Evolutionary conservation across 2,329 filamentous ascomycete species (phyloP), one percentile per base, ranked within the genome.

Genomic region (Botrytis medusae): DNA sequence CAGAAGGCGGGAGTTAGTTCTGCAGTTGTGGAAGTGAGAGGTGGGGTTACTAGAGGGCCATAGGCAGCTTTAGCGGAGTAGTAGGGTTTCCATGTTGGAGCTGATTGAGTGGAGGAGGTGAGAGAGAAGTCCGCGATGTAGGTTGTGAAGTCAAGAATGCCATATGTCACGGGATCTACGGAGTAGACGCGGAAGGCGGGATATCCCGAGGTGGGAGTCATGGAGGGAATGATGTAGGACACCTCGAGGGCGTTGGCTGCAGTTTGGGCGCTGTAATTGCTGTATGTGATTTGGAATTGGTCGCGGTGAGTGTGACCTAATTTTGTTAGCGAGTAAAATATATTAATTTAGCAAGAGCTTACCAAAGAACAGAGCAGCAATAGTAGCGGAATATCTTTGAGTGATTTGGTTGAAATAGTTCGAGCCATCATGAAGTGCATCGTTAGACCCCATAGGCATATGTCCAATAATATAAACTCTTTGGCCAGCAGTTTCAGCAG

Each of bases 1-100:
- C 88, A 90, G 79, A 89, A 89, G 1, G 84, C 85, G 0, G 87
- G 85, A 1, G 85, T 87, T 48, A 91, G 83, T 75, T 90, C 84
- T 9, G 79, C 78, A 0, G 75, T 68, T 0, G 79, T 80, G 6
- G 82, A 82, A 16, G 79, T 80, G 29, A 85, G 75, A 1, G 85
- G 83, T 54, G 86, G 84, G 44, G 74, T 78, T 22, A 87, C 79
- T 2, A 79, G 72, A 20, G 76, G 48, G 20, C 79, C 79, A 59
- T 82, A 82, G 8, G 76, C 74, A 42, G 78, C 80, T 57, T 80
- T 81, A 7, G 78, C 79, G 14, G 77, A 79, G 71, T 81, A 81
- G 67, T 78, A 77, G 60, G 75, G 73, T 42, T 76, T 73, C 81
- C 81, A 82, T 1, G 73, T 71, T 2, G 81, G 80, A 14, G 76